Percentiles rank a stretch among this genome's conserved stretches.
These are phyloP conservation scores for Podila epicladia DNA, from an alignment of 192 early-diverging fungal species.

Conservation along the genomic window DNA sequence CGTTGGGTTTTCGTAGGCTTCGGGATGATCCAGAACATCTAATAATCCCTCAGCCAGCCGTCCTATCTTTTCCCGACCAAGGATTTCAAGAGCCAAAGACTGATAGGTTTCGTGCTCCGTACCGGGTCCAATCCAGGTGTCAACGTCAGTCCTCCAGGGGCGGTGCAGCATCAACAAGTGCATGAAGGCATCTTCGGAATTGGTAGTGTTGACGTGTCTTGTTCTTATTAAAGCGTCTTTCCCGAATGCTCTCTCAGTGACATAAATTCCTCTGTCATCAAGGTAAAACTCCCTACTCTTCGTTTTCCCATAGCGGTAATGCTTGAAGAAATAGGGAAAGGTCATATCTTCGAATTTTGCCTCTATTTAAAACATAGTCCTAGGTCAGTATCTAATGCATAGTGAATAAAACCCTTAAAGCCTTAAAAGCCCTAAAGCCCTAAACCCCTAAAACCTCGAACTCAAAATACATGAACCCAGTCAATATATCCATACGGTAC, in stretches of 20 bases:
- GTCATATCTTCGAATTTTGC: constrained; percentile 18
- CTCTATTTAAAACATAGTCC: neutral
- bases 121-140: constrained; percentile 17
- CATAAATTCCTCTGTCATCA: neutral
- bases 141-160: constrained; percentile 10
- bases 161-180: constrained; percentile 19
- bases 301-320: constrained; percentile 7
- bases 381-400: too few relatives aligned
- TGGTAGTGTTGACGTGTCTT: constrained; percentile 8
- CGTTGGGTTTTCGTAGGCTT: neutral
- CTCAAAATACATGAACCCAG: too few relatives aligned
- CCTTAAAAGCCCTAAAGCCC: too few relatives aligned
- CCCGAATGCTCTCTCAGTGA: neutral
- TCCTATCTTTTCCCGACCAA: constrained; percentile 12
- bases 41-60: constrained; percentile 9
- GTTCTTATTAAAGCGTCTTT: constrained; percentile 8
- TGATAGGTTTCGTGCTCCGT: constrained; percentile 14
- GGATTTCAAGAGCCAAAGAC: constrained; percentile 2
- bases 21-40: constrained; percentile 9
- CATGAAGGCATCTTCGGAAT: constrained; percentile 20
- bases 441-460: too few relatives aligned
- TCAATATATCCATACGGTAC: too few relatives aligned
- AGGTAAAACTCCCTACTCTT: neutral
- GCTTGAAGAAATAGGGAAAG: constrained; percentile 7
- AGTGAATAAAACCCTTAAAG: too few relatives aligned